Conservation (phyloP, 345 rosid species). For the Syzygium aromaticum region DNA sequence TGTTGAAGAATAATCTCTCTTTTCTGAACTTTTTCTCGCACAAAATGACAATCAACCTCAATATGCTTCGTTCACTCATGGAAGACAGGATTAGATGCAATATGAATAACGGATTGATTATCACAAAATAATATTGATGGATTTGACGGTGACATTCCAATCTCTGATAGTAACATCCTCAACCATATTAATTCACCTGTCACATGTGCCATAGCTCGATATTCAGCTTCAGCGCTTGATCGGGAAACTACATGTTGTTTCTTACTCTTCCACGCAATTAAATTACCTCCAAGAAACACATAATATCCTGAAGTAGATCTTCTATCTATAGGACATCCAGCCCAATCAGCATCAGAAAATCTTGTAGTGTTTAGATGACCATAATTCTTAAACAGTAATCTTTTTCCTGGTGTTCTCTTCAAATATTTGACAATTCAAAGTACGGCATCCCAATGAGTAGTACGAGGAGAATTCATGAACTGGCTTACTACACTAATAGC, state of each 20-base stretch:
- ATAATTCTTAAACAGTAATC: not conserved
- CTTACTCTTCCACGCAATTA: not conserved
- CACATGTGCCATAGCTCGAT: not conserved
- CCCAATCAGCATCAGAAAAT: not conserved
- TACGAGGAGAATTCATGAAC: not conserved
- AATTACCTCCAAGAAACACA: not conserved
- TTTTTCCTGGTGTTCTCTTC: not conserved
- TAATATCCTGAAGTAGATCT: not conserved
- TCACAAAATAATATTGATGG: not conserved
- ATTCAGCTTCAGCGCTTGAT: not conserved
- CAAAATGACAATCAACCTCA: not conserved
- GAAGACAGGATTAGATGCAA: not conserved
- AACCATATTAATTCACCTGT: not conserved
- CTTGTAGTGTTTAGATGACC: not conserved
- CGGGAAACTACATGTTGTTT: not conserved
- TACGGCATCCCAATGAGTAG: not conserved
- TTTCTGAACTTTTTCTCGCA: not conserved
- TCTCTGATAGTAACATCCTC: not conserved
- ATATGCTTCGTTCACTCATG: not conserved
- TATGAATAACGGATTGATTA: not conserved
- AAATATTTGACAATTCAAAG: not conserved
- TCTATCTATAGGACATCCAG: not conserved
- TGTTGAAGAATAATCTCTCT: not conserved
- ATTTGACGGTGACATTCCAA: not conserved
- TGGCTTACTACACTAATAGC: not conserved